Percentiles rank a stretch among this genome's conserved stretches.
phyloP scores from a whole-genome alignment of 352 stramenopile species.

The Phytophthora citrophthora region DNA sequence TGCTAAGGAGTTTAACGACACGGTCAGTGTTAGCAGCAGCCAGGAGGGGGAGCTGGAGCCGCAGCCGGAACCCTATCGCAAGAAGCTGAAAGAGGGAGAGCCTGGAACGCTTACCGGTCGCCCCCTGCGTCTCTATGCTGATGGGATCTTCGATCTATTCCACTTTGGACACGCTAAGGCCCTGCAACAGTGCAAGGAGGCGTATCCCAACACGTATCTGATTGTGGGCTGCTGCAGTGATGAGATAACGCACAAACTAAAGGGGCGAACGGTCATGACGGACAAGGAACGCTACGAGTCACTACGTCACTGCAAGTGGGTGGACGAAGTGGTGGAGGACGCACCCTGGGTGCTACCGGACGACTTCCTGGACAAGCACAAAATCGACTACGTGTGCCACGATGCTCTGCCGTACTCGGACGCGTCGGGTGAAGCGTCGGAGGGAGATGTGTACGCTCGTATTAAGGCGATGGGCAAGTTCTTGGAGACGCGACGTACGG shows the following conservation, averaged over 20 bases:
- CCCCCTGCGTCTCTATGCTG: conserved; percentile 84
- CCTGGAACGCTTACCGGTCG: conserved; percentile 75
- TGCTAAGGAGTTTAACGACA: conserved; percentile 27
- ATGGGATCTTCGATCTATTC: conserved; percentile 92
- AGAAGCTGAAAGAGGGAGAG: conserved; percentile 65
- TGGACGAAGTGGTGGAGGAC: conserved; percentile 88
- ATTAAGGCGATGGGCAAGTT: conserved; percentile 91
- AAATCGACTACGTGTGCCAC: conserved; percentile 92
- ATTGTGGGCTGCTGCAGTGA: conserved; percentile 90
- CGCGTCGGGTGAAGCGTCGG: conserved; percentile 67
- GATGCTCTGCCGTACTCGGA: conserved; percentile 88
- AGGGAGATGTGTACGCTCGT: conserved; percentile 86
- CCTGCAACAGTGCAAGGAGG: conserved; percentile 87
- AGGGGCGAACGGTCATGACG: conserved; percentile 89
- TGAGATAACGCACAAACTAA: conserved; percentile 87
- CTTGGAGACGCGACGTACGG: conserved; percentile 82
- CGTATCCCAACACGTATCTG: conserved; percentile 86
- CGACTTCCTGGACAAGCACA: conserved; percentile 83
- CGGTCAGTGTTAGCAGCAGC: conserved; percentile 27
- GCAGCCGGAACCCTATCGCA: conserved; percentile 64
- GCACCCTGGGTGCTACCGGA: conserved; percentile 89
- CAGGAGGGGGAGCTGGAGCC: conserved; percentile 29
- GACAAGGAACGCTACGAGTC: conserved; percentile 89
- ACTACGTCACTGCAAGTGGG: conserved; percentile 87
- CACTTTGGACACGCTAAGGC: conserved; percentile 89